phyloP scores from a whole-genome alignment of 148 eudicot species.

The Camellia japonica region DNA sequence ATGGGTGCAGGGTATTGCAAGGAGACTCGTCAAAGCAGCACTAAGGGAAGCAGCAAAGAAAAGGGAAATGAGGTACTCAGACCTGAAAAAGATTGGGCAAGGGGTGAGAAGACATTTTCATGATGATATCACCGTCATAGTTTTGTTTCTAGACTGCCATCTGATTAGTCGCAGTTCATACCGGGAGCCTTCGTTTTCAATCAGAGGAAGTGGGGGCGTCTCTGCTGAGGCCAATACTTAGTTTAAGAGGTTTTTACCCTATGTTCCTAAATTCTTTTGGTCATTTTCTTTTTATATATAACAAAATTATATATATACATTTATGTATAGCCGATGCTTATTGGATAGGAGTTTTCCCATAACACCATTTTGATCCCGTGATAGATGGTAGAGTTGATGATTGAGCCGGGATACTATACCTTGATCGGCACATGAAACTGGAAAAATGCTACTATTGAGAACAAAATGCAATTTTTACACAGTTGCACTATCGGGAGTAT shows the following conservation, averaged over 20 bases:
- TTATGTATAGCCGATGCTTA: slow-evolving; percentile 3
- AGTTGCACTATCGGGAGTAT: not conserved
- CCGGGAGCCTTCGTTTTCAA: slow-evolving; percentile 43
- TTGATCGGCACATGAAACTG: slow-evolving; percentile 37
- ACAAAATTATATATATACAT: not conserved
- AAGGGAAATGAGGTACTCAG: slow-evolving; percentile 84
- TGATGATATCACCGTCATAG: slow-evolving; percentile 80
- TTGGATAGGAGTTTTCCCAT: not conserved
- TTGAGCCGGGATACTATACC: slow-evolving; percentile 25
- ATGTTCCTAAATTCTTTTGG: not conserved
- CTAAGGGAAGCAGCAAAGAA: slow-evolving; percentile 76
- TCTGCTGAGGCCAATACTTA: slow-evolving; percentile 18
- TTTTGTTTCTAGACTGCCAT: slow-evolving; percentile 58
- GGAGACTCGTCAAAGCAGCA: slow-evolving; percentile 69
- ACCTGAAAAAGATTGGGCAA: slow-evolving; percentile 63
- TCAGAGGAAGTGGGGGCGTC: slow-evolving; percentile 50
- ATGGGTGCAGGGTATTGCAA: slow-evolving; percentile 62
- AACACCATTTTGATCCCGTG: not conserved
- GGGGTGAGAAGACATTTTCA: slow-evolving; percentile 85
- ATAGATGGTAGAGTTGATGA: slow-evolving; percentile 32
- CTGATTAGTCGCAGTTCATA: slow-evolving; percentile 45
- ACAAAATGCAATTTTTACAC: not conserved
- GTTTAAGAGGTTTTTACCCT: slow-evolving; percentile 6
- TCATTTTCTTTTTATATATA: not conserved
- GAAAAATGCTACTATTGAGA: slow-evolving; percentile 3